These are phyloP conservation scores for Suillus alpinus DNA, from an alignment of 768 basidiomycete species.

Conservation along the genomic window DNA sequence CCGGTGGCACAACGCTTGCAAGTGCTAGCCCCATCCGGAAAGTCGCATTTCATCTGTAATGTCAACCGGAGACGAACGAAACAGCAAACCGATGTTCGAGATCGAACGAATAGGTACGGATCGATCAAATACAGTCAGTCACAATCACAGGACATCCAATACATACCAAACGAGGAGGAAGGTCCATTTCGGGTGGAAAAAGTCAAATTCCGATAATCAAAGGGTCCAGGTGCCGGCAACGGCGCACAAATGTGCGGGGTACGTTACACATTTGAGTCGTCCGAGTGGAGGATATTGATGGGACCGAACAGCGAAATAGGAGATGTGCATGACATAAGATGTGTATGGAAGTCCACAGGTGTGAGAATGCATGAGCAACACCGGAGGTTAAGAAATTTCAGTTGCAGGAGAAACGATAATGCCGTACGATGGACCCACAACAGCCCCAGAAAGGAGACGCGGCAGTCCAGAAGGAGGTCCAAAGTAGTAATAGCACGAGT, in stretches of 20 bases:
- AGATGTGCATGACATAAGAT: not conserved
- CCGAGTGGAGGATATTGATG: not conserved
- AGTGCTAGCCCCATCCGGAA: constrained; percentile 67
- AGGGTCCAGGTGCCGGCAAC: constrained; percentile 4
- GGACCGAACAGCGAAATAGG: not conserved
- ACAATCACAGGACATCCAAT: constrained; percentile 7
- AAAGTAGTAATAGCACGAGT: constrained; percentile 1
- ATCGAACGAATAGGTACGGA: constrained; percentile 4
- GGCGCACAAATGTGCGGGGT: constrained; percentile 5
- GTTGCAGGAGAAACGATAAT: constrained; percentile 22
- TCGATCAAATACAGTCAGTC: constrained; percentile 3
- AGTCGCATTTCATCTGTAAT: constrained; percentile 81
- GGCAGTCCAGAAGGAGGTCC: not conserved
- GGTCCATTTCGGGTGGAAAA: constrained; percentile 7
- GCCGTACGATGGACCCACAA: not conserved
- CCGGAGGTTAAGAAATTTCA: constrained; percentile 24
- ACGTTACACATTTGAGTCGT: not conserved
- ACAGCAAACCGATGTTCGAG: constrained; percentile 12
- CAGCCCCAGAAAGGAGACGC: constrained; percentile 1
- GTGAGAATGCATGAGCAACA: not conserved
- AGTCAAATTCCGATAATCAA: constrained; percentile 13
- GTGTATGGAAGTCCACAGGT: not conserved
- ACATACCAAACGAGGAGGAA: constrained; percentile 7
- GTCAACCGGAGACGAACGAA: constrained; percentile 12
- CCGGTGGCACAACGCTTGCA: constrained; percentile 74